A percentile compares a stretch with the other conserved stretches of the same genome.
Evolutionary conservation across 1,284 basidiomycete genomes (phyloP).

Genomic region (Trichosporon inkin): DNA sequence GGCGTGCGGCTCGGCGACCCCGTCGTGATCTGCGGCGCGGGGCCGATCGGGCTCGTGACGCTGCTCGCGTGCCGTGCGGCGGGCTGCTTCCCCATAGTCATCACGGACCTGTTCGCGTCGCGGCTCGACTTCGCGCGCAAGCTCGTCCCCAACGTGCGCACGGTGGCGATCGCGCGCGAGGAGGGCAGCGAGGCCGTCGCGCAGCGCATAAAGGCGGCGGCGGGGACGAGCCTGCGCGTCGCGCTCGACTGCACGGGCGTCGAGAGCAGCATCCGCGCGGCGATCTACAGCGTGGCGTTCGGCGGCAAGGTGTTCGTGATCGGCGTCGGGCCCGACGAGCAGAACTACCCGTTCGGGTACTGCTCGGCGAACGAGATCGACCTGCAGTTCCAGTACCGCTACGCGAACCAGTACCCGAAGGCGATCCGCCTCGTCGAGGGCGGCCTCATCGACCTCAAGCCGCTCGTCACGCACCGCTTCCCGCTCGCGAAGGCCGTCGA

Average conservation of each 20-base stretch:
- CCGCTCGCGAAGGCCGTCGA: conserved; percentile 66
- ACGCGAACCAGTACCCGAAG: conserved; percentile 62
- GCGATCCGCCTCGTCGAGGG: conserved; percentile 74
- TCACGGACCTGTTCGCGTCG: conserved; percentile 54
- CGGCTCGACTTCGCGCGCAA: conserved; percentile 55
- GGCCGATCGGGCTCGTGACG: conserved; percentile 56
- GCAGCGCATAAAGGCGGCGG: conserved; percentile 40
- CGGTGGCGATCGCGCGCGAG: conserved; percentile 44
- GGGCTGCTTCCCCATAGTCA: conserved; percentile 56
- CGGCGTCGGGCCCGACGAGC: conserved; percentile 54
- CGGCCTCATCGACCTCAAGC: conserved; percentile 79
- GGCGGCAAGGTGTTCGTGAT: conserved; percentile 56
- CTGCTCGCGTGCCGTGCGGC: conserved; percentile 55
- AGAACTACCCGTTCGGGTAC: conserved; percentile 54
- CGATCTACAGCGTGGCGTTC: conserved; percentile 57
- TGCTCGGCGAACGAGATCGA: conserved; percentile 56
- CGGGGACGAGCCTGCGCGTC: conserved; percentile 40
- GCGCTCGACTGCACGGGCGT: conserved; percentile 65
- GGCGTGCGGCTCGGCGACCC: conserved; percentile 53
- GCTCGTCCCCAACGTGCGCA: conserved; percentile 53
- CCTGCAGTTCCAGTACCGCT: conserved; percentile 54
- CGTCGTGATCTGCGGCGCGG: conserved; percentile 53
- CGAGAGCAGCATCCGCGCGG: conserved; percentile 80
- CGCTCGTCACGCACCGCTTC: conserved; percentile 81
- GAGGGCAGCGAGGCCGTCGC: conserved; percentile 41